Conservation (phyloP, 768 basidiomycete genomes). For the Thelephora aurantiotincta region DNA sequence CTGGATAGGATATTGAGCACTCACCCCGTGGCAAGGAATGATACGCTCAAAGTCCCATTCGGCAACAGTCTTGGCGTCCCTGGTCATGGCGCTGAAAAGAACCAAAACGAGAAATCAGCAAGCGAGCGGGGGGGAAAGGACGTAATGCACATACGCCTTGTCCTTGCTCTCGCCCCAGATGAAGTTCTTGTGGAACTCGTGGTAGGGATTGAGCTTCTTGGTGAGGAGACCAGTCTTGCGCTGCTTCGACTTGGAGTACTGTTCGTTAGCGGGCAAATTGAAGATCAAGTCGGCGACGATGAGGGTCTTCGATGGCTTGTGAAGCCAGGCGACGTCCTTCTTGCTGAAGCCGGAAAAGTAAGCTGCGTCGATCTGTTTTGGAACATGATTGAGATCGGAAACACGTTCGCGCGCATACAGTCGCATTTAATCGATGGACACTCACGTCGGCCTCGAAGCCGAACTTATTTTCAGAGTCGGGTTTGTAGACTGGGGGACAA, state of each 20-base stretch:
- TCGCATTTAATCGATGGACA: not conserved
- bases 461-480: slow-evolving; percentile 33
- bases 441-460: slow-evolving; percentile 58
- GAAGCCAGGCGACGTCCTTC: slow-evolving; percentile 68
- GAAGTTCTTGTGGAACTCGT: slow-evolving; percentile 6
- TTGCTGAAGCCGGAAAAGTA: slow-evolving; percentile 53
- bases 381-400: not conserved
- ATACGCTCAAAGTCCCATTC: slow-evolving; percentile 57
- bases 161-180: slow-evolving; percentile 10
- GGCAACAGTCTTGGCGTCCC: slow-evolving; percentile 43
- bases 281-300: slow-evolving; percentile 68
- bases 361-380: slow-evolving; percentile 15
- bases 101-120: not conserved
- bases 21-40: slow-evolving; percentile 48
- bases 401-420: not conserved
- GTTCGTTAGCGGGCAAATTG: slow-evolving; percentile 68
- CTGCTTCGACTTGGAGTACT: slow-evolving; percentile 14
- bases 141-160: slow-evolving; percentile 2
- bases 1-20: slow-evolving; percentile 8
- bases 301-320: slow-evolving; percentile 48
- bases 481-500: slow-evolving; percentile 1
- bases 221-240: not conserved
- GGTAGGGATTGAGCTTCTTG: slow-evolving; percentile 2
- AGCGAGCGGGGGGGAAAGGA: not conserved
- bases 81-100: slow-evolving; percentile 27